These are phyloP conservation scores for Aspergillus japonicus DNA, from an alignment of 2,329 filamentous ascomycete genomes.

Conservation along the genomic window DNA sequence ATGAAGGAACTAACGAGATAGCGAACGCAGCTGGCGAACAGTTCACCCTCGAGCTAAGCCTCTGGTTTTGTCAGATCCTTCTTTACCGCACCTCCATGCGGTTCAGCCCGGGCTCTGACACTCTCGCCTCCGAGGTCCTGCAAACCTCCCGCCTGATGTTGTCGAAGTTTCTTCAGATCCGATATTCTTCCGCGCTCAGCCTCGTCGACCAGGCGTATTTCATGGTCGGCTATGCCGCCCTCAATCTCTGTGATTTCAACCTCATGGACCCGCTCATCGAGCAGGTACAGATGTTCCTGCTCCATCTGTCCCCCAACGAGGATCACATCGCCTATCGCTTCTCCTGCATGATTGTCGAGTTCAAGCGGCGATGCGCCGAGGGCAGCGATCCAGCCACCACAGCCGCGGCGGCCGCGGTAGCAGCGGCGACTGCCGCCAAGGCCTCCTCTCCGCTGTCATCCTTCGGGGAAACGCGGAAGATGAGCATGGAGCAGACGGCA, in stretches of 20 bases:
- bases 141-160: slow-evolving; percentile 32
- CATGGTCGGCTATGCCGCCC: slow-evolving; percentile 35
- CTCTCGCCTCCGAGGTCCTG: slow-evolving; percentile 29
- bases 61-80: slow-evolving; percentile 38
- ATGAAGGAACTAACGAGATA: slow-evolving; percentile 1
- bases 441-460: slow-evolving; percentile 17
- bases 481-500: slow-evolving; percentile 23
- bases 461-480: slow-evolving; percentile 19
- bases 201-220: slow-evolving; percentile 35
- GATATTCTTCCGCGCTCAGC: slow-evolving; percentile 27
- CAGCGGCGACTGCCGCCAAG: slow-evolving; percentile 4
- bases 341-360: slow-evolving; percentile 32
- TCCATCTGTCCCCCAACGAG: slow-evolving; percentile 33
- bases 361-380: slow-evolving; percentile 31
- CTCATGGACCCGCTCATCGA: slow-evolving; percentile 33
- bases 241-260: slow-evolving; percentile 38
- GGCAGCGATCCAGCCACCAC: slow-evolving; percentile 16
- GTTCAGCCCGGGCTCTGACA: slow-evolving; percentile 27
- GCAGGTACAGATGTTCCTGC: slow-evolving; percentile 33
- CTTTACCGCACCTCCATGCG: slow-evolving; percentile 32
- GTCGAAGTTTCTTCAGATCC: slow-evolving; percentile 30
- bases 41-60: slow-evolving; percentile 34
- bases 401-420: background rate
- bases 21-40: slow-evolving; percentile 24
- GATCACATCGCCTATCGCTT: slow-evolving; percentile 36